Conservation (phyloP, 2,329 filamentous ascomycete genomes). For the Diaporthe eres region DNA sequence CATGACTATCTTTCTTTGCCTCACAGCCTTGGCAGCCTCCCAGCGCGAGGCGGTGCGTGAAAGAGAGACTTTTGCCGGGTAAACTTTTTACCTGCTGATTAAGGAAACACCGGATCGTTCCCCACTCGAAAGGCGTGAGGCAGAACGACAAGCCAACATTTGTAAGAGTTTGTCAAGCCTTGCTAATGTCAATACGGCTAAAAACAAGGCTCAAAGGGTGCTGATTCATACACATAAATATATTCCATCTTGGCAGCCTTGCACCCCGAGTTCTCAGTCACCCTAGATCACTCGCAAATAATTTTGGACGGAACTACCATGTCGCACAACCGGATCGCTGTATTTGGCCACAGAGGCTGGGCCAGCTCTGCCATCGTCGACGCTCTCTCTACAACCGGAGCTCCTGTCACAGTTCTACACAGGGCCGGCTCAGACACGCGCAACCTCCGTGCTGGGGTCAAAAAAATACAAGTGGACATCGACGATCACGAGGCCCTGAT, state of each 20-base stretch:
- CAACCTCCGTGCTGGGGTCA: neutral
- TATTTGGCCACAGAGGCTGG: slow-evolving; percentile 11
- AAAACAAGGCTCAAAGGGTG: too few relatives aligned
- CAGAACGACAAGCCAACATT: neutral
- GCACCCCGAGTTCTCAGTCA: neutral
- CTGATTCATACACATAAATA: neutral
- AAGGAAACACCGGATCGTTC: neutral
- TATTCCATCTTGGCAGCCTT: neutral
- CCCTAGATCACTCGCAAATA: neutral
- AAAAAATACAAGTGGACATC: neutral
- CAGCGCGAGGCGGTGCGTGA: neutral
- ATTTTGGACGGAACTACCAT: neutral
- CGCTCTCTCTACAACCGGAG: neutral
- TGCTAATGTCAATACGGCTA: neutral
- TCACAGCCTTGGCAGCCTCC: too few relatives aligned
- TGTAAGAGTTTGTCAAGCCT: slow-evolving; percentile 10
- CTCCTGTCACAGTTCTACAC: neutral
- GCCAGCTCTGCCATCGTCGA: neutral
- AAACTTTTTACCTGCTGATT: neutral
- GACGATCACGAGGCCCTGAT: neutral
- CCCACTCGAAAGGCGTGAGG: slow-evolving; percentile 3
- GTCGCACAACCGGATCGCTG: neutral
- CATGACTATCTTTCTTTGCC: too few relatives aligned
- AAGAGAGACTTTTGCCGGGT: neutral
- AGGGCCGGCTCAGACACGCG: neutral